Evolutionary conservation across 2,329 filamentous ascomycete genomes (phyloP).

Genomic region (Colletotrichum scovillei): DNA sequence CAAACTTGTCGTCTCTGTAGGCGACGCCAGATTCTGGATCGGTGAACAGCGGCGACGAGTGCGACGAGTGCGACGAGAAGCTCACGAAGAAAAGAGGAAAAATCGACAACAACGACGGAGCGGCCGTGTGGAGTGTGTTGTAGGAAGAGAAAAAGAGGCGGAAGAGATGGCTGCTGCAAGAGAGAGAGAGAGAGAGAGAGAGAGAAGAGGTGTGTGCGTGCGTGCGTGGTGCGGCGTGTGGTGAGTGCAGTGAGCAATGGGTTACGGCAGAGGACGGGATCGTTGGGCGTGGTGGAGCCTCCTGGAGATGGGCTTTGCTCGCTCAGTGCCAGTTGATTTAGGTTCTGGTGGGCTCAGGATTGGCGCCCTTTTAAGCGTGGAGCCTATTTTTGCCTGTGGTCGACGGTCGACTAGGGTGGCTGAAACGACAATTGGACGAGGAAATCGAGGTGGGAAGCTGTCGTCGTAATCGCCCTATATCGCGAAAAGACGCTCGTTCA

Average conservation of each 20-base stretch:
- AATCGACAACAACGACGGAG: neutral
- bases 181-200: conserved; percentile 17
- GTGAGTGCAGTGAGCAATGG: neutral
- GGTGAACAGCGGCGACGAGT: neutral
- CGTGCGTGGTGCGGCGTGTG: conserved; percentile 2
- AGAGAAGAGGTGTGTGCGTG: conserved; percentile 18
- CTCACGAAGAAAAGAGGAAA: neutral
- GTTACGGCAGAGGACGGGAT: conserved; percentile 32
- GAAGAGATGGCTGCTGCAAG: conserved; percentile 24
- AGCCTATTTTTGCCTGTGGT: conserved; percentile 36
- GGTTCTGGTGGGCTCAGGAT: conserved; percentile 37
- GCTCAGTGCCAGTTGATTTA: conserved; percentile 36
- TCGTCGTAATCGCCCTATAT: neutral
- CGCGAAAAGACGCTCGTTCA: neutral
- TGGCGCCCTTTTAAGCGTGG: conserved; percentile 36
- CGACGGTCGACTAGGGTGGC: conserved; percentile 36
- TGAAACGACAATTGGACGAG: conserved; percentile 28
- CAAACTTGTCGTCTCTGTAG: neutral
- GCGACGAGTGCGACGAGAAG: neutral
- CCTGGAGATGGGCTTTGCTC: conserved; percentile 34
- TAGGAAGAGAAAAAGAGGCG: conserved; percentile 19
- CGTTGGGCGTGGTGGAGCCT: conserved; percentile 35
- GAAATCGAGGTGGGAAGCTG: neutral
- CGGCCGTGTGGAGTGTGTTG: conserved; percentile 4
- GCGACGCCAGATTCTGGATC: neutral